A percentile compares a stretch with the other conserved stretches of the same genome.
Conservation (phyloP, 352 stramenopile genomes). For the Phytophthora fragariaefolia region DNA sequence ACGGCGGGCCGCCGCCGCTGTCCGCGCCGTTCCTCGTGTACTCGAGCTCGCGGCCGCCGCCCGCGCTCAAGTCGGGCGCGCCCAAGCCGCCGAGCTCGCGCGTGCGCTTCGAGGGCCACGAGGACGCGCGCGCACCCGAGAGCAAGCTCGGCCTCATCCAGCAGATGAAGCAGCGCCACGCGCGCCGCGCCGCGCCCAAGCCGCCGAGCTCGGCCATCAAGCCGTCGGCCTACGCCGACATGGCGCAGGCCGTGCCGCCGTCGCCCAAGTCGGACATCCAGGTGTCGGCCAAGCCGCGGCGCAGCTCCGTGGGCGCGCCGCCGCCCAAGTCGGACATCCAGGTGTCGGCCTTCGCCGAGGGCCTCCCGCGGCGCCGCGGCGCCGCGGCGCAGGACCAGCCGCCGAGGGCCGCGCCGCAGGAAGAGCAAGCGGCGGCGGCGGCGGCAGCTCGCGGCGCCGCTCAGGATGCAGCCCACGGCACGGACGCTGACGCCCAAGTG, state of each 20-base stretch:
- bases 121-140: slow-evolving; percentile 19
- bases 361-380: slow-evolving; percentile 33
- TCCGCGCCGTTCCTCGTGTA: slow-evolving; percentile 58
- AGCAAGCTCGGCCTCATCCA: too few species aligned
- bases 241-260: slow-evolving; percentile 35
- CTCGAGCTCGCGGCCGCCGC: slow-evolving; percentile 32
- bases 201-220: slow-evolving; percentile 51
- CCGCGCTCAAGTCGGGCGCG: slow-evolving; percentile 30
- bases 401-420: neutral
- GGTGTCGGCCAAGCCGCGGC: too few species aligned
- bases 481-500: slow-evolving; percentile 10
- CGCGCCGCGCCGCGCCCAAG: too few species aligned
- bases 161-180: too few species aligned
- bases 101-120: slow-evolving; percentile 46
- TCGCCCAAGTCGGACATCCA: slow-evolving; percentile 52
- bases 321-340: slow-evolving; percentile 65
- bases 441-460: neutral
- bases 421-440: slow-evolving; percentile 4
- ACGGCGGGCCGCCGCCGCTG: slow-evolving; percentile 45
- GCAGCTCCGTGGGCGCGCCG: slow-evolving; percentile 32
- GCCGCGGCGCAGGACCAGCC: slow-evolving; percentile 26
- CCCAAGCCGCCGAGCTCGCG: slow-evolving; percentile 40
- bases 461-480: neutral
- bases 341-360: slow-evolving; percentile 47
- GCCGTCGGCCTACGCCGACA: slow-evolving; percentile 21